Percentiles rank a stretch among this genome's conserved stretches.
Conservation (phyloP, 176 grass and related monocot genomes). For the Paspalum notatum region DNA sequence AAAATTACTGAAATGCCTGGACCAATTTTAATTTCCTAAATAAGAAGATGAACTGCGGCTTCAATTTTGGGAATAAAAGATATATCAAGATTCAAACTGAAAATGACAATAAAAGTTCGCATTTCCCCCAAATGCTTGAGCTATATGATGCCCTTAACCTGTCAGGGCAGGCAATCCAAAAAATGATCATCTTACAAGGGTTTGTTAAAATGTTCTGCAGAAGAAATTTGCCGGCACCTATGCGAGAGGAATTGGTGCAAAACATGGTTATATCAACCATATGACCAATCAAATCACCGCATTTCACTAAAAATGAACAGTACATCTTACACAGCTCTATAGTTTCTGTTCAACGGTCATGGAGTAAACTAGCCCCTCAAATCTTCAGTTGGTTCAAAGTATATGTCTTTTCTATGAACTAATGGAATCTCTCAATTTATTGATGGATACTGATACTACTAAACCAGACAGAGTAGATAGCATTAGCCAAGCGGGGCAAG, state of each 20-base stretch:
- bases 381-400: neutral
- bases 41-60: neutral
- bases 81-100: neutral
- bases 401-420: neutral
- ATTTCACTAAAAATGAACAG: neutral
- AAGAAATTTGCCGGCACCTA: neutral
- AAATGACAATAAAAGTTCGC: neutral
- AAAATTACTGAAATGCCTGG: neutral
- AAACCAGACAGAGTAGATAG: neutral
- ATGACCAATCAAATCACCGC: neutral
- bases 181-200: neutral
- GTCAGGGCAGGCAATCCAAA: too few species aligned
- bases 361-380: neutral
- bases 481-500: neutral
- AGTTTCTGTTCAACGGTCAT: neutral
- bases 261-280: neutral
- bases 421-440: neutral
- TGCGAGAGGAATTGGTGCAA: neutral
- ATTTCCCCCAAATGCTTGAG: neutral
- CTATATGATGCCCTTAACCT: neutral
- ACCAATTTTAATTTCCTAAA: neutral
- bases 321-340: neutral
- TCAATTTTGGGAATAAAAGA: neutral
- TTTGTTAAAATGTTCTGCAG: neutral
- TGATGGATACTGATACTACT: neutral